Evolutionary conservation across 805 yeast genomes (phyloP).

Genomic region (Kodamaea sagamina): DNA sequence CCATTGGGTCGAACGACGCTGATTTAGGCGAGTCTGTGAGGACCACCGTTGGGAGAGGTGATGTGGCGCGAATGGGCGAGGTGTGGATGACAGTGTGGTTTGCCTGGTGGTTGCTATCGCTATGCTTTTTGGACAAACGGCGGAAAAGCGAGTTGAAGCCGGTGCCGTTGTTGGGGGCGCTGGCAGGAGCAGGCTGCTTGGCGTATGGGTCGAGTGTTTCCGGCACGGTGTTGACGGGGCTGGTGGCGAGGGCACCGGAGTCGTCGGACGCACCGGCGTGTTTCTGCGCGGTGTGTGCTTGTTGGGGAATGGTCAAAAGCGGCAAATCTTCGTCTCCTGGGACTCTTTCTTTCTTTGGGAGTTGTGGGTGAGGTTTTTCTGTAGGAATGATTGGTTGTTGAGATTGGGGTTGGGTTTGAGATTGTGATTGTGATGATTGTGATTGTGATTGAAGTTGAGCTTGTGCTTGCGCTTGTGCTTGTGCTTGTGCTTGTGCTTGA

Average conservation of each 20-base stretch:
- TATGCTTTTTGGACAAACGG: slow-evolving; percentile 37
- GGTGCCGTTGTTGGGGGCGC: neutral
- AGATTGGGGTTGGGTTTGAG: neutral
- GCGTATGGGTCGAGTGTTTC: slow-evolving; percentile 37
- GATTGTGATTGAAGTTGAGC: slow-evolving; percentile 7
- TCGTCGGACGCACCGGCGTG: slow-evolving; percentile 2
- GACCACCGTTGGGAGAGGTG: slow-evolving; percentile 7
- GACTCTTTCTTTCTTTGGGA: slow-evolving; percentile 3
- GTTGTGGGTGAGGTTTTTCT: too few relatives aligned
- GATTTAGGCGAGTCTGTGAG: slow-evolving; percentile 1
- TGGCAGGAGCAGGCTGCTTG: slow-evolving; percentile 9
- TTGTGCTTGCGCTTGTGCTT: slow-evolving; percentile 11
- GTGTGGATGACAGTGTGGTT: slow-evolving; percentile 17
- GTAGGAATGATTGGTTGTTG: neutral
- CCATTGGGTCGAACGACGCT: slow-evolving; percentile 37
- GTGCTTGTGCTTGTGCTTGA: slow-evolving; percentile 8
- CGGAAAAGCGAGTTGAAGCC: slow-evolving; percentile 41
- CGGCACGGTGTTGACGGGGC: slow-evolving; percentile 25
- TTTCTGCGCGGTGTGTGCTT: slow-evolving; percentile 39
- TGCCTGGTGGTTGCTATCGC: slow-evolving; percentile 2
- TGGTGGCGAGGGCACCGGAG: slow-evolving; percentile 16
- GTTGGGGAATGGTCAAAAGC: slow-evolving; percentile 36
- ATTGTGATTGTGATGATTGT: neutral
- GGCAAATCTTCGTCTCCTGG: slow-evolving; percentile 19
- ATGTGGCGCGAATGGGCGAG: slow-evolving; percentile 1